phyloP scores from a whole-genome alignment of 169 alveolate species.

The Plasmodium knowlesi region DNA sequence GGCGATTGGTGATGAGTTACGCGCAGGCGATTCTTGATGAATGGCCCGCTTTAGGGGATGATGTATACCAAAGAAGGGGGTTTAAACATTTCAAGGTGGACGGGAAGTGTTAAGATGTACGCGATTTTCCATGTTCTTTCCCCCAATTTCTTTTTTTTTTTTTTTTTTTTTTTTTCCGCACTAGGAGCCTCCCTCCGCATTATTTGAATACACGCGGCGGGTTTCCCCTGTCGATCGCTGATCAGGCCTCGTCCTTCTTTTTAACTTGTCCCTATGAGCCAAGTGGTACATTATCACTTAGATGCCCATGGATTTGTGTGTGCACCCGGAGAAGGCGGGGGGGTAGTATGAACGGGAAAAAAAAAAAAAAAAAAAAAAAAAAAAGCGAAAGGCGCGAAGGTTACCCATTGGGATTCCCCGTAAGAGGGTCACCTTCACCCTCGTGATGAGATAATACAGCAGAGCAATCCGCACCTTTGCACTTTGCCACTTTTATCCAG shows the following conservation, averaged over 20 bases:
- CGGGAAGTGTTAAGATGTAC: neutral
- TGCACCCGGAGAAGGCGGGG: neutral
- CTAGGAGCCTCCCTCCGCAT: neutral
- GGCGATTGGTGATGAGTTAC: neutral
- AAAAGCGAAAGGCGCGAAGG: neutral
- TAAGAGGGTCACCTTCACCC: neutral
- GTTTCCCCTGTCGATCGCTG: neutral
- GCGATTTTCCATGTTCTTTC: neutral
- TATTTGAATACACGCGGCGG: neutral
- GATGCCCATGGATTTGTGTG: neutral
- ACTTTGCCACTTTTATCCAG: neutral
- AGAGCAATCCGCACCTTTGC: neutral
- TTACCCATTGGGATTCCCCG: neutral
- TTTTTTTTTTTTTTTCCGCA: neutral
- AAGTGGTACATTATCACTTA: neutral
- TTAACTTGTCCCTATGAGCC: neutral
- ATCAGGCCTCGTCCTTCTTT: neutral
- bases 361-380: too few species aligned
- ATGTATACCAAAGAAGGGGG: neutral
- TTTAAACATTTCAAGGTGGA: neutral
- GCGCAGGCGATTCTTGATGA: neutral
- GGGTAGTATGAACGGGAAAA: neutral
- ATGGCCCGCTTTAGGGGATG: neutral
- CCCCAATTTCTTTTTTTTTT: neutral
- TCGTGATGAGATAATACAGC: neutral